These are phyloP conservation scores for Tulasnella sp. DNA, from an alignment of 768 basidiomycete species.

Conservation along the genomic window DNA sequence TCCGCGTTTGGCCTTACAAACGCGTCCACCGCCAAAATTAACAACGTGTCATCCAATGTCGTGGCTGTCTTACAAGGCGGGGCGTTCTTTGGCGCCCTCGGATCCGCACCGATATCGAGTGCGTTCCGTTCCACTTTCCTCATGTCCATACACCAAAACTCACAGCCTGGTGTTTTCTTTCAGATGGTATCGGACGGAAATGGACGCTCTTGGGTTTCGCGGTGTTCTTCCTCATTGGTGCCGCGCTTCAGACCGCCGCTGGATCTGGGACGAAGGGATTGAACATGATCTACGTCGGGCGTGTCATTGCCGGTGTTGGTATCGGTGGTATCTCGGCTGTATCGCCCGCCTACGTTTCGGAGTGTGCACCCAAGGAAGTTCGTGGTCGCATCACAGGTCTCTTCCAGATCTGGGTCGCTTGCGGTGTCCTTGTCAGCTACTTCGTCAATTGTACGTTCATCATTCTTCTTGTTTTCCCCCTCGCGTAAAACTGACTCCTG, in stretches of 20 bases:
- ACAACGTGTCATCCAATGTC: slow-evolving; percentile 65
- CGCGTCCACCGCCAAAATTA: slow-evolving; percentile 31
- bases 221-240: slow-evolving; percentile 58
- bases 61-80: slow-evolving; percentile 83
- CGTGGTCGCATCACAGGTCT: slow-evolving; percentile 77
- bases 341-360: slow-evolving; percentile 76
- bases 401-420: slow-evolving; percentile 80
- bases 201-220: slow-evolving; percentile 52
- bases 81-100: slow-evolving; percentile 78
- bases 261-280: slow-evolving; percentile 43
- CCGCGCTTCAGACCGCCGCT: slow-evolving; percentile 62
- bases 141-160: too few relatives aligned
- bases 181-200: slow-evolving; percentile 57
- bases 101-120: slow-evolving; percentile 62
- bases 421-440: slow-evolving; percentile 78
- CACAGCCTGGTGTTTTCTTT: too few relatives aligned
- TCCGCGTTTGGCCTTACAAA: slow-evolving; percentile 47
- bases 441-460: slow-evolving; percentile 58
- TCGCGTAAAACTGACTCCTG: neutral
- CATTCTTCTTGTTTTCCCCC: too few relatives aligned
- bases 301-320: slow-evolving; percentile 69
- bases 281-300: slow-evolving; percentile 65
- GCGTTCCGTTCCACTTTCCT: slow-evolving; percentile 19
- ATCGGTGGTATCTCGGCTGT: slow-evolving; percentile 79
- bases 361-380: slow-evolving; percentile 78